A percentile compares a stretch with the other conserved stretches of the same genome.
Evolutionary conservation across 805 yeast species (phyloP).

Genomic region (Vanderwaltozyma verrucispora): DNA sequence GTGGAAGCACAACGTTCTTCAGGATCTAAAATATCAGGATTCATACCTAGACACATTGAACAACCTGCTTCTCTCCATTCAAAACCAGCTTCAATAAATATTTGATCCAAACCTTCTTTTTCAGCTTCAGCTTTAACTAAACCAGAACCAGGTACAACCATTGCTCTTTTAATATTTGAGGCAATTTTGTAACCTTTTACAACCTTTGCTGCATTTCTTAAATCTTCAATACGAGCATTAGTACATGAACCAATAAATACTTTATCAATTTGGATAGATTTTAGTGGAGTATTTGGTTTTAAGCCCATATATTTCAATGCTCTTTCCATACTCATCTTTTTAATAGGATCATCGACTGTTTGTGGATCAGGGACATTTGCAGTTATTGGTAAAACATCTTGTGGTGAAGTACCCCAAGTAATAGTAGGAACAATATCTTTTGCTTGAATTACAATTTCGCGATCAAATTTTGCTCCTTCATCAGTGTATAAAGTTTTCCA

Average conservation of each 20-base stretch:
- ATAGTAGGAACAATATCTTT: slow-evolving; percentile 88
- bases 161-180: slow-evolving; percentile 62
- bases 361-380: slow-evolving; percentile 87
- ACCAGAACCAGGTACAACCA: slow-evolving; percentile 98
- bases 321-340: slow-evolving; percentile 77
- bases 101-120: slow-evolving; percentile 84
- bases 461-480: slow-evolving; percentile 82
- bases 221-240: slow-evolving; percentile 93
- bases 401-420: slow-evolving; percentile 99
- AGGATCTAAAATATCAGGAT: slow-evolving; percentile 92
- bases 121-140: slow-evolving; percentile 90
- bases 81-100: slow-evolving; percentile 87
- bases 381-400: slow-evolving; percentile 93
- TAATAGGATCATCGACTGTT: slow-evolving; percentile 58
- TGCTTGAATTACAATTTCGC: slow-evolving; percentile 71
- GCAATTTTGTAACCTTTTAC: slow-evolving; percentile 88
- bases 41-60: slow-evolving; percentile 99
- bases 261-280: slow-evolving; percentile 73
- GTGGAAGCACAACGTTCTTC: slow-evolving; percentile 98
- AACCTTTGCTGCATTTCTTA: slow-evolving; percentile 89
- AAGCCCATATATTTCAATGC: slow-evolving; percentile 91
- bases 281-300: slow-evolving; percentile 66
- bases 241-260: slow-evolving; percentile 98
- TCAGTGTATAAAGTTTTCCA: slow-evolving; percentile 87
- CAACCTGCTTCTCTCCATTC: slow-evolving; percentile 99